Conservation (phyloP, 2,329 filamentous ascomycete genomes). For the Cercospora berteroae region DNA sequence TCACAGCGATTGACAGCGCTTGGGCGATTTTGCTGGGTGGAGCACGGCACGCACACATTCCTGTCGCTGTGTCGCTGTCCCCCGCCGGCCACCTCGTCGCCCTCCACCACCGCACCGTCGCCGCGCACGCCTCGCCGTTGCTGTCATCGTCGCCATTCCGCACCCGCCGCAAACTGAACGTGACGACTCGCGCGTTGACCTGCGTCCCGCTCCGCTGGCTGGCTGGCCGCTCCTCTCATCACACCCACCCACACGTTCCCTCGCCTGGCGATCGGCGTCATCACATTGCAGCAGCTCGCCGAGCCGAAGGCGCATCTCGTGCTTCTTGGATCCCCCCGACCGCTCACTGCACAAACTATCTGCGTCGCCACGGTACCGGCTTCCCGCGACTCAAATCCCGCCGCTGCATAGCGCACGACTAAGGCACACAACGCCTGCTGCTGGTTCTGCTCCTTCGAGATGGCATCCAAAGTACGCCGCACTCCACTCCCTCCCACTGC, state of each 20-base stretch:
- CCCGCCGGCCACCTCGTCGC: neutral
- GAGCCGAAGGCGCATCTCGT: slow-evolving; percentile 1
- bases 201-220: neutral
- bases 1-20: neutral
- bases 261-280: neutral
- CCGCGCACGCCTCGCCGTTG: neutral
- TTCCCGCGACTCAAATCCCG: slow-evolving; percentile 13
- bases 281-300: slow-evolving; percentile 2
- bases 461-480: slow-evolving; percentile 38
- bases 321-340: neutral
- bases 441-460: slow-evolving; percentile 22
- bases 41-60: neutral
- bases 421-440: neutral
- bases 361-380: slow-evolving; percentile 7
- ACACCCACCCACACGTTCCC: neutral
- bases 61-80: neutral
- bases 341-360: slow-evolving; percentile 2
- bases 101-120: neutral
- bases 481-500: neutral
- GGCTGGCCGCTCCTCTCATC: neutral
- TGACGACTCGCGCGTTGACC: neutral
- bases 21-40: neutral
- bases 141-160: neutral
- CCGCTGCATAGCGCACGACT: slow-evolving; percentile 10
- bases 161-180: neutral